Percentiles rank a stretch among this genome's conserved stretches.
Conservation (phyloP, 768 basidiomycete genomes). For the Leccinellum albellum region DNA sequence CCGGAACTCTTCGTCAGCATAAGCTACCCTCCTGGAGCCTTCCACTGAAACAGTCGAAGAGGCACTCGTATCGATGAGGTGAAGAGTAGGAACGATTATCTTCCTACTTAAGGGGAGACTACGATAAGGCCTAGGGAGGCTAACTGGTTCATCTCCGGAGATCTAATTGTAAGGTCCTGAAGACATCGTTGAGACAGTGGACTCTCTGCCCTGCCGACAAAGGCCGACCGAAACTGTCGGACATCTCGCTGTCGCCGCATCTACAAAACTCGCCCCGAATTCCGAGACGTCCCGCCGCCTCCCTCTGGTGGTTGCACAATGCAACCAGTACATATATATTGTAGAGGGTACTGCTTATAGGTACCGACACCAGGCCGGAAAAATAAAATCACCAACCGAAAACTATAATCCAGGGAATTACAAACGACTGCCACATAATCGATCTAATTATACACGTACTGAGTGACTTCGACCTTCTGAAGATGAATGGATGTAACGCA, state of each 20-base stretch:
- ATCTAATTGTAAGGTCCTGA: too few relatives aligned
- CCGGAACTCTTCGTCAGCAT: background rate
- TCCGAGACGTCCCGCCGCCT: too few relatives aligned
- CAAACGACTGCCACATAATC: background rate
- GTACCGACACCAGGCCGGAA: background rate
- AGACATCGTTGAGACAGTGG: background rate
- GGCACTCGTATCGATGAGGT: background rate
- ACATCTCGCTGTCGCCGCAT: background rate
- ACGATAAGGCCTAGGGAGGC: background rate
- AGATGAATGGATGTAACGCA: background rate
- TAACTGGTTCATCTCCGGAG: background rate
- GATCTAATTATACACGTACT: constrained; percentile 4
- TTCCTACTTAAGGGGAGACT: too few relatives aligned
- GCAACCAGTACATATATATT: background rate
- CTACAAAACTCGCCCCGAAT: background rate
- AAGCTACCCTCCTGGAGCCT: background rate
- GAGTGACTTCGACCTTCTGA: background rate
- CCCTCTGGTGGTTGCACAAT: background rate
- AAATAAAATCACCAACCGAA: background rate
- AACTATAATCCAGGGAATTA: too few relatives aligned
- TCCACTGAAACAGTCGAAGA: background rate
- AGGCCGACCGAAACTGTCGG: background rate
- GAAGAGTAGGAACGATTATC: too few relatives aligned
- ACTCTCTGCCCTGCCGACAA: background rate
- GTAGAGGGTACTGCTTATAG: background rate